Evolutionary conservation across 2,329 filamentous ascomycete species (phyloP).

Genomic region (Corinectria fuckeliana): DNA sequence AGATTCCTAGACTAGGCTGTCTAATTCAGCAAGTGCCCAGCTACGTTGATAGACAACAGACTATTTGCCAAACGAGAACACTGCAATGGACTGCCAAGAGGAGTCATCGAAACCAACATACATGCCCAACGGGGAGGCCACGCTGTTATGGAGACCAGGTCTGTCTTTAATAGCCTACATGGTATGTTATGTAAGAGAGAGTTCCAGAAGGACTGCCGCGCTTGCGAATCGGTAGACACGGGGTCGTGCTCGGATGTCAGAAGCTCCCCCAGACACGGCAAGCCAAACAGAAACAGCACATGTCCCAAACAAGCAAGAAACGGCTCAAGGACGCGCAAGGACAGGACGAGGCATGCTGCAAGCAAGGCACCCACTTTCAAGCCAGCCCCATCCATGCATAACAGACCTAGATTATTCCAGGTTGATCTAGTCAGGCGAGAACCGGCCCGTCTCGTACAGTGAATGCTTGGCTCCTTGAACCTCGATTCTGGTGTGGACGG

Average conservation of each 20-base stretch:
- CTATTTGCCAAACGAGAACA: slow-evolving; percentile 1
- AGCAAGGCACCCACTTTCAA: slow-evolving; percentile 29
- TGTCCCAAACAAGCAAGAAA: slow-evolving; percentile 17
- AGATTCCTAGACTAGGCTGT: slow-evolving; percentile 4
- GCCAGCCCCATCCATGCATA: slow-evolving; percentile 13
- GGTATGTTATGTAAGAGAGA: too few relatives aligned
- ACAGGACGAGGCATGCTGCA: too few relatives aligned
- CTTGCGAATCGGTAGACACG: slow-evolving; percentile 7
- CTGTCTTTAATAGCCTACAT: too few relatives aligned
- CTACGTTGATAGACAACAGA: background rate
- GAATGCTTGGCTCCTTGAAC: background rate
- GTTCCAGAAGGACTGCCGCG: slow-evolving; percentile 6
- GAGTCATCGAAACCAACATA: background rate
- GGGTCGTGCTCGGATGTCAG: slow-evolving; percentile 8
- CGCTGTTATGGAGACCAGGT: slow-evolving; percentile 6
- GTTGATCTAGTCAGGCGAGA: slow-evolving; percentile 18
- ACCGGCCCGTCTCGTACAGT: slow-evolving; percentile 34
- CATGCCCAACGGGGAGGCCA: background rate
- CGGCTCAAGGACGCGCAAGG: slow-evolving; percentile 11
- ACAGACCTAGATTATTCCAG: background rate
- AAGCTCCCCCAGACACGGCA: slow-evolving; percentile 1
- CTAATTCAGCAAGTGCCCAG: slow-evolving; percentile 12
- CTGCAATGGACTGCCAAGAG: background rate
- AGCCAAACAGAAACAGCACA: slow-evolving; percentile 20
- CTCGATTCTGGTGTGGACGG: background rate